Base-by-base conservation (phyloP, 2,329 filamentous ascomycete genomes). In the Drechslerella stenobrocha region DNA sequence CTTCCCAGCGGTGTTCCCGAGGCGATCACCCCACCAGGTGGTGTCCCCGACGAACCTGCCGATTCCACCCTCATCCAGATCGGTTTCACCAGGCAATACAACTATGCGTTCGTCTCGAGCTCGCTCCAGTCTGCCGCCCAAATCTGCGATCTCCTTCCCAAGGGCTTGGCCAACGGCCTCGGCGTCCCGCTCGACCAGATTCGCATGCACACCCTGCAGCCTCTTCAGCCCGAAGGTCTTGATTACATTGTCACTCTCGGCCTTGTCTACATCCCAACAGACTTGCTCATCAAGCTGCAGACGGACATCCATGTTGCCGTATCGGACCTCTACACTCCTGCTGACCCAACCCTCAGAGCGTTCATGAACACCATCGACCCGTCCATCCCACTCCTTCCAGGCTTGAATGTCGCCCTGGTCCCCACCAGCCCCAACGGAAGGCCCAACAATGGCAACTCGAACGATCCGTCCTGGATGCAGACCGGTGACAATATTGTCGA, bases 191-290 rank as follows among this genome's bases (percentile, higher is more conserved):
- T 66, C 4, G 72, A 80, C 15, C 79, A 87, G 56, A 79, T 90
- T 50, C 77, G 80, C 42, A 87, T 95, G 79, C 81, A 83, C 70
- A 84, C 83, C 70, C 83, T 97, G 51, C 81, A 86, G 72, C 90
- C 90, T 1, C 85, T 87, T 72, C 86, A 95, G 75, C 93, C 89
- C 42, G 74, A 78, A 30, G 81, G 81, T 57, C 80, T 87, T 55
- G 87, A 87, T 40, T 97, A 88, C 77, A 85, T 95, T 70, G 95
- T 90, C 0, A 95, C 91, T 1, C 76, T 90, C 67, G 88, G 86
- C 13, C 80, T 90, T 71, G 84, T 87, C 63, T 90, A 86, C 76
- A 89, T 95, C 73, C 90, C 90, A 0, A 80, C 79, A 5, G 83
- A 83, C 48, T 79, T 89, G 73, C 82, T 95, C 35, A 82, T 84